Conservation (phyloP, 768 basidiomycete genomes). For the Boletus tylopilopsis region DNA sequence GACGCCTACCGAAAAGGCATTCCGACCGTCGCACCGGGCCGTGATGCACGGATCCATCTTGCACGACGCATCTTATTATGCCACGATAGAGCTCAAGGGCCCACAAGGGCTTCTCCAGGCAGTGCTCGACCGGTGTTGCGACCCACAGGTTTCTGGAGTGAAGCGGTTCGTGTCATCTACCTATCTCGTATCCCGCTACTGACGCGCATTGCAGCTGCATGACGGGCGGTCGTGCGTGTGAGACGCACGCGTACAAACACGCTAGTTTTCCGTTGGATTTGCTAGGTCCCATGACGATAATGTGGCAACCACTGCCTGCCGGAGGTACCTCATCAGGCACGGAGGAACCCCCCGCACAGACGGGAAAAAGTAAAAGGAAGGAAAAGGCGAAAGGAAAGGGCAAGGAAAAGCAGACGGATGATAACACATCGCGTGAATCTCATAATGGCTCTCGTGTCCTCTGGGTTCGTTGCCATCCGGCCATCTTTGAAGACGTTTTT, state of each 20-base stretch:
- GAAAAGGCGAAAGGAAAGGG: constrained; percentile 20
- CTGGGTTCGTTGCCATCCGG: constrained; percentile 83
- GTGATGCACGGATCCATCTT: constrained; percentile 80
- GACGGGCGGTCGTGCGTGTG: constrained; percentile 60
- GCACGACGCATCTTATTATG: constrained; percentile 87
- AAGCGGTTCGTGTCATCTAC: constrained; percentile 43
- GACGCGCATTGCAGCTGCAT: constrained; percentile 45
- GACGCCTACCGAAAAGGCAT: constrained; percentile 88
- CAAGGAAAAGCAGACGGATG: constrained; percentile 32
- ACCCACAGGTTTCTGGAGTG: constrained; percentile 63
- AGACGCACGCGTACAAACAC: constrained; percentile 64
- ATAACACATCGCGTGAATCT: constrained; percentile 4
- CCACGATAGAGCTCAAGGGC: constrained; percentile 71
- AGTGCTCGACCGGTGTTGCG: constrained; percentile 54
- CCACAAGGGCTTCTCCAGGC: constrained; percentile 49
- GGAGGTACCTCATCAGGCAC: not conserved
- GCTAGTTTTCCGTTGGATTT: constrained; percentile 64
- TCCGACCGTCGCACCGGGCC: constrained; percentile 88
- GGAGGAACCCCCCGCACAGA: not conserved
- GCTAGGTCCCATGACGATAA: constrained; percentile 64
- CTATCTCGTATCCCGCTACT: not conserved
- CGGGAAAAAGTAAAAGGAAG: constrained; percentile 8
- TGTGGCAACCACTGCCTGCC: constrained; percentile 58
- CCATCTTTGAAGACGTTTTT: constrained; percentile 56
- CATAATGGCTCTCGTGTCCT: constrained; percentile 38